phyloP scores from a whole-genome alignment of 176 grass and related monocot genomes.

The Areca catechu region DNA sequence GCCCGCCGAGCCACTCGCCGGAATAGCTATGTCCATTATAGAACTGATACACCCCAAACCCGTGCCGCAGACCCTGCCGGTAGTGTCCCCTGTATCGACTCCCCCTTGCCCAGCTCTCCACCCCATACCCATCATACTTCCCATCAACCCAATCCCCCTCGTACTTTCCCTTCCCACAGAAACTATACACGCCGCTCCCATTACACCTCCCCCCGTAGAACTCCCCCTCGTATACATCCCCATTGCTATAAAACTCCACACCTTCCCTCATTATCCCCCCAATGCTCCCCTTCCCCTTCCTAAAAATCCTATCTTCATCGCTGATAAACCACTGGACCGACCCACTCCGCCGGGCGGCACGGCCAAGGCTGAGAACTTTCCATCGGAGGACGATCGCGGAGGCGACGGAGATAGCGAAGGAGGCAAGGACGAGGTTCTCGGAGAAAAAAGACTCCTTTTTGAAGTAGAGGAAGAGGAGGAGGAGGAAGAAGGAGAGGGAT shows the following conservation, averaged over 20 bases:
- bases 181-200: slow-evolving; percentile 11
- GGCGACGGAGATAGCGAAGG: background rate
- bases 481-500: slow-evolving; percentile 1
- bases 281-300: background rate
- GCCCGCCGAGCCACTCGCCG: slow-evolving; percentile 11
- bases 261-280: background rate
- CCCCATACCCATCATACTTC: slow-evolving; percentile 16
- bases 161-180: slow-evolving; percentile 4
- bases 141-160: slow-evolving; percentile 17
- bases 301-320: background rate
- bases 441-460: background rate
- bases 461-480: slow-evolving; percentile 10
- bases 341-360: background rate
- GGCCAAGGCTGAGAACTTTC: background rate
- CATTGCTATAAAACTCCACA: slow-evolving; percentile 15
- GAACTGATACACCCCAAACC: slow-evolving; percentile 12
- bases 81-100: slow-evolving; percentile 13
- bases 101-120: slow-evolving; percentile 13
- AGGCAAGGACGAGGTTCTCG: slow-evolving; percentile 13
- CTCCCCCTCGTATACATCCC: slow-evolving; percentile 10
- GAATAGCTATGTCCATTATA: slow-evolving; percentile 12
- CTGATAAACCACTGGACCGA: slow-evolving; percentile 18
- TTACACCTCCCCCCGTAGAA: slow-evolving; percentile 12
- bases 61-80: slow-evolving; percentile 5
- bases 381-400: background rate